Evolutionary conservation across 768 basidiomycete species (phyloP), one percentile per base, ranked within the genome.

Genomic region (Tylopilus felleus): DNA sequence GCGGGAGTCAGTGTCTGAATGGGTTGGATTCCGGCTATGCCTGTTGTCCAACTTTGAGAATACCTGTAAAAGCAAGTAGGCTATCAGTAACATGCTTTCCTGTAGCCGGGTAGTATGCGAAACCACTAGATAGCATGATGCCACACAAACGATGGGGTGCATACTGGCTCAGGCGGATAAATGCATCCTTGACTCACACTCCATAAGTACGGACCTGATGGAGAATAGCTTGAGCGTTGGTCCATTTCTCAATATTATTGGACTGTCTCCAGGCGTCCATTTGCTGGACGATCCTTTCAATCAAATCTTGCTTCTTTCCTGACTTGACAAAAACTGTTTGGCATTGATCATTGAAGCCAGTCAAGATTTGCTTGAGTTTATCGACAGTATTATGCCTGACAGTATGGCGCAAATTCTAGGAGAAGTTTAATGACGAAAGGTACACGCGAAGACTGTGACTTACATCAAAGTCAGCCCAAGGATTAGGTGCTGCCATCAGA

Each of bases 251-350:
- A 46, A 79, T 72, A 52, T 77, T 74, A 64, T 80, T 81, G 1
- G 71, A 67, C 48, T 69, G 67, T 65, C 80, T 80, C 85, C 87
- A 90, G 48, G 63, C 53, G 56, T 87, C 84, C 61, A 93, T 71
- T 57, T 78, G 74, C 8, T 62, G 60, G 42, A 80, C 71, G 56
- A 93, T 85, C 57, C 88, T 80, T 67, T 91, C 88, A 65, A 92
- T 90, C 44, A 93, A 80, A 31, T 93, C 92, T 62, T 90, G 87
- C 66, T 93, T 93, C 75, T 88, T 92, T 25, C 91, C 91, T 12
- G 88, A 78, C 70, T 89, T 90, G 50, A 80, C 75, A 27, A 91
- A 74, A 60, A 79, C 77, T 5, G 82, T 80, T 49, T 73, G 73
- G 65, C 90, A 91, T 68, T 90, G 85, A 35, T 89, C 88, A 73